Evolutionary conservation across 345 rosid species (phyloP).

Genomic region (Arabidopsis thaliana): TAIR10.1 NC_003070.9:10785501-10786000

Average conservation of each 20-base stretch:
- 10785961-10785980: constrained; percentile 71
- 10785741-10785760: constrained; percentile 83
- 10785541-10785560: constrained; percentile 98
- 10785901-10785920: constrained; percentile 50
- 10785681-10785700: constrained; percentile 11
- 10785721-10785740: constrained; percentile 90
- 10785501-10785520: constrained; percentile 39
- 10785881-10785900: constrained; percentile 52
- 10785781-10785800: constrained; percentile 63
- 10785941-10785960: constrained; percentile 56
- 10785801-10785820: constrained; percentile 62
- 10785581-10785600: constrained; percentile 93
- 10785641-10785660: constrained; percentile 8
- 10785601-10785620: constrained; percentile 44
- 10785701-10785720: constrained; percentile 66
- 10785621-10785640: constrained; percentile 22
- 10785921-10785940: constrained; percentile 48
- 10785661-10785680: constrained; percentile 16
- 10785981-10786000: constrained; percentile 83
- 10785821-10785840: constrained; percentile 51
- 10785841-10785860: constrained; percentile 54
- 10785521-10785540: constrained; percentile 88
- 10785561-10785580: constrained; percentile 91
- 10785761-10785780: constrained; percentile 58
- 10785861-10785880: constrained; percentile 56